Base-by-base conservation (phyloP, 1,139 yeast genomes). In the Pichia sp. region DNA sequence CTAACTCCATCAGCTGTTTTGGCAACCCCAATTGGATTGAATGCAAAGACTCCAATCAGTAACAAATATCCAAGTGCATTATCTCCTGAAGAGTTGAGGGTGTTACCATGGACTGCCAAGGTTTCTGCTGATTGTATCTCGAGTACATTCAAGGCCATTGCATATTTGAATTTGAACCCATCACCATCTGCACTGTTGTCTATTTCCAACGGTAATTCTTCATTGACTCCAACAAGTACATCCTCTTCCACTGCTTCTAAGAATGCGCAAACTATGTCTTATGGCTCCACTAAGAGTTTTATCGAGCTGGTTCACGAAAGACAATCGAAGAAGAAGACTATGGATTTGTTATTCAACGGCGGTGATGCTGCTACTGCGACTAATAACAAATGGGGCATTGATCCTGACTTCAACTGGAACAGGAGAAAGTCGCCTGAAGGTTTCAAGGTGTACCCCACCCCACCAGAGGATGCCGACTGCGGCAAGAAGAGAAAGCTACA, bases 51-150 rank as follows among this genome's bases (percentile, higher is more conserved):
- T 15, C 68, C 68, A 7, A 51, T 55, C 31, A 58, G 61, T n/a
- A n/a, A n/a, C 4, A 46, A 53, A 15, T 48, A 36, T 43, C 48
- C 48, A 31, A 42, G 50, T 4, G 44, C 59, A 55, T 17, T 31
- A 11, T 36, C 51, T 9, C 40, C 47, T 9, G 40, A 42, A 10
- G 40, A 72, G 61, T 47, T 49, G 6, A 49, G 48, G 9, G 6
- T 43, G 11, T 24, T 42, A 12, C 52, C 54, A 22, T 77, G 82
- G 83, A 67, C 70, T 0, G 71, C 78, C 43, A 73, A 70, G 35
- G 67, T 77, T 18, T 70, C 70, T 42, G 75, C 81, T 1, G 66
- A 66, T 33, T 75, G 77, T 3, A 69, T 79, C 22, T 56, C 70
- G 2, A 67, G 77, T 9, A 73, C 79, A 0, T 77, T 78, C 57